Conservation (phyloP, 2,329 filamentous ascomycete genomes). For the Dactylella cylindrospora region DNA sequence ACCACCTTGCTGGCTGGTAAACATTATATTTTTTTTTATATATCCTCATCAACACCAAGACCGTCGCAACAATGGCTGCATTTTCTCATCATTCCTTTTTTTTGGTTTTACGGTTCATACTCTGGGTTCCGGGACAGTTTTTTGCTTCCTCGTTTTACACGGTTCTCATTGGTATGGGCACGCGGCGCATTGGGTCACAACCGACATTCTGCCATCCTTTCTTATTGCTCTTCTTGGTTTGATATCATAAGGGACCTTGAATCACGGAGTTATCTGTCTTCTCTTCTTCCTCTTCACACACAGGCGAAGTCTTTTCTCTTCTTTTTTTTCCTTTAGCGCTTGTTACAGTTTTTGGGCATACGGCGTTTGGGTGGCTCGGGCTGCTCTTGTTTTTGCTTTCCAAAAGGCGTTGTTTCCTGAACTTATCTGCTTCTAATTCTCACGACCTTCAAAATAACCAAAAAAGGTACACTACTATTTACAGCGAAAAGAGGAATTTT, state of each 20-base stretch:
- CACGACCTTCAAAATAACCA: conserved; percentile 30
- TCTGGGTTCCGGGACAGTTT: conserved; percentile 40
- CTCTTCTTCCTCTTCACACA: background rate
- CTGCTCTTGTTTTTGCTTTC: conserved; percentile 10
- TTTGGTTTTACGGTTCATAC: conserved; percentile 46
- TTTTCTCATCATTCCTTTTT: conserved; percentile 35
- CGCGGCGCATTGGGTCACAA: conserved; percentile 39
- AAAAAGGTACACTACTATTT: conserved; percentile 37
- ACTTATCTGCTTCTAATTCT: conserved; percentile 16
- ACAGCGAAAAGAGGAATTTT: too few species aligned
- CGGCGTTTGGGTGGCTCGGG: conserved; percentile 34
- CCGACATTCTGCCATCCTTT: conserved; percentile 27
- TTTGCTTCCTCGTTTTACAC: conserved; percentile 32
- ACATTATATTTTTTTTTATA: conserved; percentile 35
- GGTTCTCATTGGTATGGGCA: conserved; percentile 37
- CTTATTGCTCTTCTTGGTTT: conserved; percentile 13
- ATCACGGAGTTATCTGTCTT: conserved; percentile 40
- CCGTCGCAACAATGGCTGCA: conserved; percentile 26
- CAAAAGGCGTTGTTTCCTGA: conserved; percentile 31
- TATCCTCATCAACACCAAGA: conserved; percentile 34
- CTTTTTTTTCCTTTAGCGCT: conserved; percentile 34
- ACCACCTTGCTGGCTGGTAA: conserved; percentile 84
- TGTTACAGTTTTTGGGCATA: conserved; percentile 38
- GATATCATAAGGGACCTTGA: conserved; percentile 20
- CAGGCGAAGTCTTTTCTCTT: conserved; percentile 7